Base-by-base conservation (phyloP, 2,329 filamentous ascomycete genomes). In the Pseudogymnoascus verrucosus region DNA sequence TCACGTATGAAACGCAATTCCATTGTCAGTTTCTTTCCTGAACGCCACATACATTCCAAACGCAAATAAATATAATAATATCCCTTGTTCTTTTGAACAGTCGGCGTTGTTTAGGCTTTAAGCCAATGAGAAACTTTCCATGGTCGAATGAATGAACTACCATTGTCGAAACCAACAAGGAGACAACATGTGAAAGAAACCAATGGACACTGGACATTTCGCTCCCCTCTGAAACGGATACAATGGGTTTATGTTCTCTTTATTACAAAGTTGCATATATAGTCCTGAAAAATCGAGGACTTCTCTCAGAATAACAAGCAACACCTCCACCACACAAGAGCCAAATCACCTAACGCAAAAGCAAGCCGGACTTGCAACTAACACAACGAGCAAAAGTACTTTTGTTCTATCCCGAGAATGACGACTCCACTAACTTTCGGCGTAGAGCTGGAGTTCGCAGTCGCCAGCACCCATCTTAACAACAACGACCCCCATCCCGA, bases 391-490 rank as follows among this genome's bases (percentile, higher is more conserved):
- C n/a, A 57, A 7, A 57, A n/a, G 4, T 19, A 57, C 1, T 19
- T 3, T 34, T 57, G n/a, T 12, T 57, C 28, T 28, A 57, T 34
- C n/a, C 28, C 10, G 16, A 57, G 11, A 36, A 57, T 57, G 51
- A 19, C 51, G 28, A 57, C 51, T 6, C 51, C 51, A 39, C 42
- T 65, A 11, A 68, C 68, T 10, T 72, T 71, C 39, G 69, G 71
- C 8, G 60, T 71, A 14, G 70, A 72, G 40, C 34, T 70, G 2
- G 69, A 72, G 44, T 69, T 71, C 21, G 26, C 62, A 3, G 7
- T 65, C 4, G 63, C 54, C 1, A 11, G 51, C 36, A 54, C 36
- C 37, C 6, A 44, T 26, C 7, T 21, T 10, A 31, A 40, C 26
- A 40, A 40, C 36, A 40, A 16, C 4, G 39, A 42, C 19, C 59